Base-by-base conservation (phyloP, 2,329 filamentous ascomycete genomes). In the Fonsecaea monophora region DNA sequence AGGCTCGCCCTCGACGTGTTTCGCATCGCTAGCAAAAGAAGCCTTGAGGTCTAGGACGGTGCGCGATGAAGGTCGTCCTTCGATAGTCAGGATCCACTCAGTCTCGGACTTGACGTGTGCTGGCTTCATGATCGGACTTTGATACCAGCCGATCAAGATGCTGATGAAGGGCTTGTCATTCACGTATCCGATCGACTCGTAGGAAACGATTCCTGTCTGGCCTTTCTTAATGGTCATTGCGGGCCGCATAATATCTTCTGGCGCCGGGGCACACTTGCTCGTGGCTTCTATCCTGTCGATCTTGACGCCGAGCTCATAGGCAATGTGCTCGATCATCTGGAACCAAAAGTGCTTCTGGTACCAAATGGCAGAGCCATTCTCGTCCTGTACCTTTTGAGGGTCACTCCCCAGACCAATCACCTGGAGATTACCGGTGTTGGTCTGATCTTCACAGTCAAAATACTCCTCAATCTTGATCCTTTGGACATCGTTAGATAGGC, bases 151-250 rank as follows among this genome's bases (percentile, higher is more conserved):
- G 53, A 56, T 56, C 30, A 34, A 37, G 34, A 56, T 56, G 18
- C 53, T 56, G 53, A 56, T 56, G 53, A 56, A 56, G 25, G 53
- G 53, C 34, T 56, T 56, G 53, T 56, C 53, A 37, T 56, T 37
- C 25, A 37, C 34, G 34, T 34, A 56, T 32, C 53, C 53, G 53
- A 37, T 56, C 25, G 53, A 56, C 25, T 32, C 34, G 34, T 56
- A 56, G 25, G 53, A 56, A 8, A 56, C 34, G 30, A 56, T 32
- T 5, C 25, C 53, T 56, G 53, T 56, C 25, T 37, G 53, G 53
- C 53, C 53, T 56, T 56, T 56, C 53, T 56, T 56, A 25, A 56
- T 37, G 53, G 53, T 56, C 53, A 56, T 56, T 1, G 34, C 53
- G 30, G 53, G 53, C 53, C 53, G 53, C 25, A 56, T 25, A 34